phyloP scores from a whole-genome alignment of 768 basidiomycete genomes.

The Trametes gibbosa region DNA sequence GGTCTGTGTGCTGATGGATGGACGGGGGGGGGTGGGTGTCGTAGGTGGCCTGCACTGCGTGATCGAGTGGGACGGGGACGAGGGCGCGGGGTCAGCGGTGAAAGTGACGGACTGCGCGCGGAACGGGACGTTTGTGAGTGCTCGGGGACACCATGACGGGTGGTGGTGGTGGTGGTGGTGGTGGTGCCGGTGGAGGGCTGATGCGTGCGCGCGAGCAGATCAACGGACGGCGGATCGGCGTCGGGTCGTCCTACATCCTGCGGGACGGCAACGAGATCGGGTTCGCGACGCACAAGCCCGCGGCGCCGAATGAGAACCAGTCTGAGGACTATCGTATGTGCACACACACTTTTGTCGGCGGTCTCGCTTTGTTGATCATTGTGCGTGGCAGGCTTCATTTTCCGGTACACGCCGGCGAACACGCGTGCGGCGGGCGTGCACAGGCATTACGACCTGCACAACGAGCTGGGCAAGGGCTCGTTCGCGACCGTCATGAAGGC shows the following conservation, averaged over 20 bases:
- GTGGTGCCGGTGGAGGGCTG: background rate
- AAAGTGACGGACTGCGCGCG: constrained; percentile 55
- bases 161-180: no score
- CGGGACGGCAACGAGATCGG: constrained; percentile 82
- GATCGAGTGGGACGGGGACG: constrained; percentile 57
- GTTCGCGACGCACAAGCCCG: constrained; percentile 57
- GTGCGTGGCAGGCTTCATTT: constrained; percentile 57
- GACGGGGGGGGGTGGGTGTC: no score
- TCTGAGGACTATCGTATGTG: constrained; percentile 73
- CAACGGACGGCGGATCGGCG: constrained; percentile 61
- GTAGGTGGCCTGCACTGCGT: constrained; percentile 52
- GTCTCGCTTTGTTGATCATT: background rate
- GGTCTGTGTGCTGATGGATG: constrained; percentile 11
- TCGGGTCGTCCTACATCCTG: constrained; percentile 50
- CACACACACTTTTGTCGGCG: background rate
- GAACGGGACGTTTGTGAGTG: constrained; percentile 36
- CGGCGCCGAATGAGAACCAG: constrained; percentile 34
- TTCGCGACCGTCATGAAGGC: constrained; percentile 91
- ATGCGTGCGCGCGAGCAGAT: constrained; percentile 41
- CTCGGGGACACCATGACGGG: background rate
- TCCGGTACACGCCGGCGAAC: constrained; percentile 56
- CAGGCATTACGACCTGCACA: constrained; percentile 60
- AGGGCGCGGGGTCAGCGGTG: constrained; percentile 39
- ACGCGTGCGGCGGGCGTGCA: constrained; percentile 54
- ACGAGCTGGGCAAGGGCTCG: constrained; percentile 83